Evolutionary conservation across 78 protist genomes (phyloP).

Genomic region (Mastigamoeba balamuthi): DNA sequence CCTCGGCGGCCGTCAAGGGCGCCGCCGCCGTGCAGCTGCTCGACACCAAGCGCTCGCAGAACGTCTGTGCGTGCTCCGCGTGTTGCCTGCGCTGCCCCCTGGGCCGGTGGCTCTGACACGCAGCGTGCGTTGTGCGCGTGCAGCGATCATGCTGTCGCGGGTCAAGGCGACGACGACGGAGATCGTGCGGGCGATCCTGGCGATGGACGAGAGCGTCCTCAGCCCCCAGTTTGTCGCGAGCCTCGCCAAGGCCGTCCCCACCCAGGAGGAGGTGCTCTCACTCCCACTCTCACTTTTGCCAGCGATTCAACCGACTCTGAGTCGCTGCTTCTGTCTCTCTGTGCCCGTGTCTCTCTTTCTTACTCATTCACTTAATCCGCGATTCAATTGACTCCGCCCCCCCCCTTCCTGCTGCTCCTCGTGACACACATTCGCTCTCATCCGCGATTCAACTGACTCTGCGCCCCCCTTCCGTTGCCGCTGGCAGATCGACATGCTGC

Average conservation of each 20-base stretch:
- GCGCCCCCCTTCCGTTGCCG: too few relatives aligned
- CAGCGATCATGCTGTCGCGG: not conserved
- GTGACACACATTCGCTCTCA: too few relatives aligned
- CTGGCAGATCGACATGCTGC: not conserved
- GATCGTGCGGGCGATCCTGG: not conserved
- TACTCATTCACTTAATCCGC: too few relatives aligned
- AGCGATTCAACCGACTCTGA: too few relatives aligned
- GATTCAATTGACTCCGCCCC: too few relatives aligned
- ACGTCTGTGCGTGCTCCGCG: not conserved
- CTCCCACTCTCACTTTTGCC: too few relatives aligned
- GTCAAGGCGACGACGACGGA: not conserved
- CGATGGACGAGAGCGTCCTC: not conserved
- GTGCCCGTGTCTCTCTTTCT: too few relatives aligned
- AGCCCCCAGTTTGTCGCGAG: not conserved
- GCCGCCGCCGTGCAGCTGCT: not conserved
- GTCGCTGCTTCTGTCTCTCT: too few relatives aligned
- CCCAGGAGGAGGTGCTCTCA: not conserved
- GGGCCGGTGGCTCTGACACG: too few relatives aligned
- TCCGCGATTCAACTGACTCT: too few relatives aligned
- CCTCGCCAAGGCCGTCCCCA: not conserved
- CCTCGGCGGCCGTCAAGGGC: not conserved
- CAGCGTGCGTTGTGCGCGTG: too few relatives aligned
- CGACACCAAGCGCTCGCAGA: not conserved
- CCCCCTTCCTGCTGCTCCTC: not conserved
- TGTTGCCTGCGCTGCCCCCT: not conserved